Base-by-base conservation (phyloP, 2,329 filamentous ascomycete species). In the Fusarium pilosicola region DNA sequence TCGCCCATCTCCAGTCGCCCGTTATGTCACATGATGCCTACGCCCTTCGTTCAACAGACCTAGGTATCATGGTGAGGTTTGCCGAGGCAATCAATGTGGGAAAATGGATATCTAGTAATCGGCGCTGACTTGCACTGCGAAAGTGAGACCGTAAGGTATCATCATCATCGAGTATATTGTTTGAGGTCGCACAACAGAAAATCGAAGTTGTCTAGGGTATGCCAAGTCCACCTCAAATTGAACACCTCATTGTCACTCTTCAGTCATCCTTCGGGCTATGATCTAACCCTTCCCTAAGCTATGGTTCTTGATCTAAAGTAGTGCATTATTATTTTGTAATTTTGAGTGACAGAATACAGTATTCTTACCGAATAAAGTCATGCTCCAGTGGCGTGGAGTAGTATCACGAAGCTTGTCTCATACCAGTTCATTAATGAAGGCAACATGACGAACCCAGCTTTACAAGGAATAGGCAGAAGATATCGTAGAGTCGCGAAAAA, bases 1-100 rank as follows among this genome's bases (percentile, higher is more conserved):
- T 6, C 28, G 12, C 22, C 22, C 30, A 52, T 36, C 13, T 36
- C 20, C 4, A 44, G 24, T 56, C 24, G n/a, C 46, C 41, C 18
- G 28, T 20, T 30, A 45, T 38, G 74, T 76, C 74, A 76, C 72
- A 73, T 76, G 74, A 76, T 75, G 51, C 24, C 44, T 32, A 13
- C 62, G 71, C 71, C 74, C 63, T 75, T 58, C 24, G 39, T 42
- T 76, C 70, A 63, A 45, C 22, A 45, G 22, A n/a, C 38, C 34
- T 13, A n/a, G 34, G 26, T 20, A 46, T 42, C 15, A 6, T 17
- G 13, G 20, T 34, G 36, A 24, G 22, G 22, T 34, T 13, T 36
- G 17, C 57, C 45, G 18, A 45, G 54, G 52, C 24, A 38, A 24
- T 26, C 14, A 44, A 24, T n/a, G 12, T 13, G 28, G 10, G 20